Conservation (phyloP, 352 stramenopile species). For the Globisporangium parvum region DNA sequence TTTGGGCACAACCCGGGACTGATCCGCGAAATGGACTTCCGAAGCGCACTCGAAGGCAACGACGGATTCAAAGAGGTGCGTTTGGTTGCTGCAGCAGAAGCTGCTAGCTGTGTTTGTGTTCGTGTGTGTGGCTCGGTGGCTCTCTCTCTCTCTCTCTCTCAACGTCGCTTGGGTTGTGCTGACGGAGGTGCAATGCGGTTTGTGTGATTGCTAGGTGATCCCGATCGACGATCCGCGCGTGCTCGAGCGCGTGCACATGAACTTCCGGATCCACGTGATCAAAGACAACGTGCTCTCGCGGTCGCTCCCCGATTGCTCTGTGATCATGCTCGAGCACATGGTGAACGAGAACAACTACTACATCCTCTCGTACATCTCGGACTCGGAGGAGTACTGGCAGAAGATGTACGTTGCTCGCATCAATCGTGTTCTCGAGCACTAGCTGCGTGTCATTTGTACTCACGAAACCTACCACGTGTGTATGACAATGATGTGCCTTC, state of each 20-base stretch:
- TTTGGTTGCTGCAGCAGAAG: background rate
- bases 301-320: constrained; percentile 65
- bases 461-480: background rate
- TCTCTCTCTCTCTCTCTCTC: background rate
- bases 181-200: too few relatives aligned
- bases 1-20: constrained; percentile 76
- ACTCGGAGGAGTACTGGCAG: constrained; percentile 66
- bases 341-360: constrained; percentile 84
- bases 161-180: background rate
- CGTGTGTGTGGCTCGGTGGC: background rate
- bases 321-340: constrained; percentile 77
- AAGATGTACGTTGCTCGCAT: constrained; percentile 31
- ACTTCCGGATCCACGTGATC: constrained; percentile 85
- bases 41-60: constrained; percentile 48
- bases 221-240: constrained; percentile 54
- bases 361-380: constrained; percentile 78
- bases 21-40: constrained; percentile 73
- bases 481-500: constrained; percentile 9
- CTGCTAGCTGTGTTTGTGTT: background rate
- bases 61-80: constrained; percentile 61
- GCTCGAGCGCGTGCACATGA: constrained; percentile 74
- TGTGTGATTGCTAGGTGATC: constrained; percentile 40
- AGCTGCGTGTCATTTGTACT: background rate
- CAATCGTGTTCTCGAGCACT: background rate
- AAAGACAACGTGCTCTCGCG: constrained; percentile 82